Percentiles rank a stretch among this genome's conserved stretches.
phyloP scores from a whole-genome alignment of 768 basidiomycete genomes.

The Termitomyces sp. region DNA sequence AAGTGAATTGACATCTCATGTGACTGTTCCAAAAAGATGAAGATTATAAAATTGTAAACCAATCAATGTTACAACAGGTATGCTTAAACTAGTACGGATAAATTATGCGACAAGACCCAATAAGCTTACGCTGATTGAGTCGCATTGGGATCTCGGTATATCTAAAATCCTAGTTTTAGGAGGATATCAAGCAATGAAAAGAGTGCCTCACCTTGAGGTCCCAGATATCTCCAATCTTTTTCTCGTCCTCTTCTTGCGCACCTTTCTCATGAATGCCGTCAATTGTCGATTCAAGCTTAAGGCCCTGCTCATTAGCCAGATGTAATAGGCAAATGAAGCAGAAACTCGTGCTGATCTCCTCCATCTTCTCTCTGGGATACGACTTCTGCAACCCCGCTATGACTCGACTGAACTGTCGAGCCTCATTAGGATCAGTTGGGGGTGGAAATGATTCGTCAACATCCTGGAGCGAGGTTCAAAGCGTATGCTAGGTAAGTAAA shows the following conservation, averaged over 20 bases:
- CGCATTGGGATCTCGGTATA: conserved; percentile 41
- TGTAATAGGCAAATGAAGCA: conserved; percentile 98
- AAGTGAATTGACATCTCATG: too few species aligned
- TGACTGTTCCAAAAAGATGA: not conserved
- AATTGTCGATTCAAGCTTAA: conserved; percentile 62
- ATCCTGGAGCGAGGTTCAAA: conserved; percentile 33
- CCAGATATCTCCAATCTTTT: conserved; percentile 70
- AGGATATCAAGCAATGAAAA: not conserved
- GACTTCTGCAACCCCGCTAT: conserved; percentile 74
- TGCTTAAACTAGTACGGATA: conserved; percentile 8
- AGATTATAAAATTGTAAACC: not conserved
- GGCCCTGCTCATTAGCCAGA: conserved; percentile 93
- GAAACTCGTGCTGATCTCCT: conserved; percentile 97
- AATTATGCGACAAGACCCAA: conserved; percentile 7
- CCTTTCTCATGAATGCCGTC: conserved; percentile 29
- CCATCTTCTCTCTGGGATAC: conserved; percentile 93
- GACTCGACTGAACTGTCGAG: conserved; percentile 71
- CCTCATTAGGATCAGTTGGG: conserved; percentile 60
- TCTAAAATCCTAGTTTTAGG: conserved; percentile 24
- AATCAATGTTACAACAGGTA: conserved; percentile 15
- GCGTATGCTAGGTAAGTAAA: not conserved
- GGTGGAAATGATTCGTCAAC: conserved; percentile 37
- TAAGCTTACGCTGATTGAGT: conserved; percentile 29
- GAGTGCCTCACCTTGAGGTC: conserved; percentile 51
- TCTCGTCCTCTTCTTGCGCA: conserved; percentile 26